Evolutionary conservation across 495 filamentous ascomycete species (phyloP), one percentile per base, ranked within the genome.

Genomic region (Parmelia sp.): DNA sequence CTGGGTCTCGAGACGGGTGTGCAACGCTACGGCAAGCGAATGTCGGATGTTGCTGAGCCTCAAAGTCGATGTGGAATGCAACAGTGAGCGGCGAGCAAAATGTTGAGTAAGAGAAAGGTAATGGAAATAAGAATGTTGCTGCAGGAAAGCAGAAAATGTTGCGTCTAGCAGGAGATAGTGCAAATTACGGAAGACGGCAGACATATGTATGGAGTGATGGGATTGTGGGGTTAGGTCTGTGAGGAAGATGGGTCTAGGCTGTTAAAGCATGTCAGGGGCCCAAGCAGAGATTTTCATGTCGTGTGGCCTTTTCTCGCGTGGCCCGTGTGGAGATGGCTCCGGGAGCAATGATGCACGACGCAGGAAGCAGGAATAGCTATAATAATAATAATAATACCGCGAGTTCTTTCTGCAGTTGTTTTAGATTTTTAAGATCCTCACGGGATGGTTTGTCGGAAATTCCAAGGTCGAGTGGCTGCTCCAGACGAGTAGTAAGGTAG

Each of bases 91-190:
- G 42, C 42, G 62, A 49, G 45, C 39, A 66, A 66, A 58, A 44
- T 40, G 65, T 66, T 60, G 36, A 53, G 65, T 66, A 66, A 66
- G 60, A 62, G 53, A 66, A 47, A 47, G 51, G 37, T 49, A 62
- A 62, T 57, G 37, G 17, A 53, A 64, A 58, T 57, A 40, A 42
- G 37, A 21, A 57, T 37, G n/a, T 33, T 29, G 55, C 15, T 58
- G 65, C 51, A 62, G 59, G 60, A 23, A 23, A 62, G 40, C 27
- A 66, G 31, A 49, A 47, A 49, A 12, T 49, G 60, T 39, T 35
- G 39, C 44, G 57, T 66, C 59, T 58, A 66, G 55, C 42, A 49
- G 45, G 44, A 51, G 60, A 25, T 64, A 64, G 62, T 51, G 56
- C 25, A 53, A 53, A 36, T 57, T 36, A 35, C 61, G 37, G 57